phyloP scores from a whole-genome alignment of 345 rosid species.

The Rhodamnia argentea region DNA sequence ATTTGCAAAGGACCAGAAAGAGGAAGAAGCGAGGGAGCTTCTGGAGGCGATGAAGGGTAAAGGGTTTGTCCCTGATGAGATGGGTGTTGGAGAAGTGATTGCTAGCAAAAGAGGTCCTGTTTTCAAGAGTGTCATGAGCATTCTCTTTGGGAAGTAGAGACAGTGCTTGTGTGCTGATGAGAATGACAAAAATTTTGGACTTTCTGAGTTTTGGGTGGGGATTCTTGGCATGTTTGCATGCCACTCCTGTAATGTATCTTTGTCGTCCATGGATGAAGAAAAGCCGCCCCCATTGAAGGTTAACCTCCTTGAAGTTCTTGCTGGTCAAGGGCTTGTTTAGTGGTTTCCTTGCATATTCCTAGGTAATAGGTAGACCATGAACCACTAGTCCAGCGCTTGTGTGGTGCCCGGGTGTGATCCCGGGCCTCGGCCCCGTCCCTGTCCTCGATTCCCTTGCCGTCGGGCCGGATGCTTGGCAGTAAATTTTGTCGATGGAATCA shows the following conservation, averaged over 20 bases:
- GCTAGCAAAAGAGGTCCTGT: constrained; percentile 31
- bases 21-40: constrained; percentile 40
- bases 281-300: neutral
- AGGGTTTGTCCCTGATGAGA: constrained; percentile 46
- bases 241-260: neutral
- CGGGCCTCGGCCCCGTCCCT: no score
- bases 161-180: neutral
- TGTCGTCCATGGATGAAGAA: neutral
- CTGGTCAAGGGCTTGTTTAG: no score
- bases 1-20: constrained; percentile 26
- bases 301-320: no score
- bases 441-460: no score
- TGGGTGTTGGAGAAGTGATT: constrained; percentile 34
- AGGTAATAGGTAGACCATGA: no score
- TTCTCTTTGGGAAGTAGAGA: constrained; percentile 37
- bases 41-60: constrained; percentile 31
- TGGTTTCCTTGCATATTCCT: no score
- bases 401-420: no score
- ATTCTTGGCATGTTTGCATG: neutral
- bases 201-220: neutral
- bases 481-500: no score
- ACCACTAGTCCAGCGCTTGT: no score
- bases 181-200: neutral
- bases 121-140: constrained; percentile 25
- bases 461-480: no score